phyloP scores from a whole-genome alignment of 768 basidiomycete species.

The Omphalotus guepiniiformis region DNA sequence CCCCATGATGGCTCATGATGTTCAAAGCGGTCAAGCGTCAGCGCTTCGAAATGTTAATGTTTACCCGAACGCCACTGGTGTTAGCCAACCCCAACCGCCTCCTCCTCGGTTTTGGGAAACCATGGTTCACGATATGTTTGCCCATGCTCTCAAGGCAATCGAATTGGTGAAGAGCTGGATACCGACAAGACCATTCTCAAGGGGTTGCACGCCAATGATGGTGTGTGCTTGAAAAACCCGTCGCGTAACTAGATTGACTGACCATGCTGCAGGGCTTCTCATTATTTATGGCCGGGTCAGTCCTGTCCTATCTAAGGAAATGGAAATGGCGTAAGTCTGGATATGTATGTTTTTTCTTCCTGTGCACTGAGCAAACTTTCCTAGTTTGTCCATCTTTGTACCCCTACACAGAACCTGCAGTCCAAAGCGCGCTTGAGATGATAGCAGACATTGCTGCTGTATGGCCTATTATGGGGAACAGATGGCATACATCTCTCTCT shows the following conservation, averaged over 20 bases:
- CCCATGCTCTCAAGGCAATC: constrained; percentile 10
- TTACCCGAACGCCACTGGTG: not conserved
- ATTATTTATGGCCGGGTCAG: constrained; percentile 12
- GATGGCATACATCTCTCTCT: constrained; percentile 10
- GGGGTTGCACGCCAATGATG: constrained; percentile 22
- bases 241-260: no score
- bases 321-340: constrained; percentile 12
- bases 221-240: constrained; percentile 8
- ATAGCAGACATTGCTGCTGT: constrained; percentile 10
- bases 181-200: constrained; percentile 11
- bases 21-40: constrained; percentile 2
- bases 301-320: constrained; percentile 9
- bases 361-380: not conserved
- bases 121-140: constrained; percentile 14
- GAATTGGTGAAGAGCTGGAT: constrained; percentile 12
- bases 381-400: constrained; percentile 9
- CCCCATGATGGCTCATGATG: constrained; percentile 9
- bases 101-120: constrained; percentile 9
- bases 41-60: not conserved
- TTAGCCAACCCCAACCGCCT: not conserved
- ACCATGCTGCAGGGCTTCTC: constrained; percentile 8
- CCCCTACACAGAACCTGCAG: constrained; percentile 4
- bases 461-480: constrained; percentile 11
- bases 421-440: constrained; percentile 8
- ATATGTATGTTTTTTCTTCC: not conserved